Evolutionary conservation across 2,329 filamentous ascomycete genomes (phyloP).

Genomic region (Fusarium paranaense): DNA sequence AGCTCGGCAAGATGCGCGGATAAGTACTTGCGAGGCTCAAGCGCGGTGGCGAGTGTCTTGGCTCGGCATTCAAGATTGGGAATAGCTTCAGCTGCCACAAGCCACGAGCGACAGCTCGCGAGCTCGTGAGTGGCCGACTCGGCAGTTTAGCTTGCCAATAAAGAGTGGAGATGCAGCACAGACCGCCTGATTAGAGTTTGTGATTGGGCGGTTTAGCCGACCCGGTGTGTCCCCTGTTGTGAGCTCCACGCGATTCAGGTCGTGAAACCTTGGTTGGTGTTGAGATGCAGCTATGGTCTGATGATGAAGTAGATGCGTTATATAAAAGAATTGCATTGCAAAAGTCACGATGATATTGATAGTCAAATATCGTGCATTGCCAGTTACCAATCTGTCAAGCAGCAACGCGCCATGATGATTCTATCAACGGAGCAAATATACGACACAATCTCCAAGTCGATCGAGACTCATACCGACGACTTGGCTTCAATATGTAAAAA

Average conservation of each 20-base stretch:
- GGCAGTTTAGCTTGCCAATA: not conserved
- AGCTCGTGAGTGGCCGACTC: not conserved
- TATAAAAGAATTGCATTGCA: not conserved
- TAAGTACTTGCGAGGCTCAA: not conserved
- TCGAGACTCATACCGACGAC: constrained; percentile 21
- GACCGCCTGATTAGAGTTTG: not conserved
- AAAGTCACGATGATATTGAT: not conserved
- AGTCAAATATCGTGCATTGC: not conserved
- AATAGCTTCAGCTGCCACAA: not conserved
- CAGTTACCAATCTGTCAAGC: not conserved
- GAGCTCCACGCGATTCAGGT: not conserved
- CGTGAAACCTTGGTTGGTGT: not conserved
- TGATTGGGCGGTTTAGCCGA: not conserved
- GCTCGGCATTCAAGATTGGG: not conserved
- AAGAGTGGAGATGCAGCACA: not conserved
- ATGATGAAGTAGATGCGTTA: not conserved
- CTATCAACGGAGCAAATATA: constrained; percentile 5
- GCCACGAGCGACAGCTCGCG: not conserved
- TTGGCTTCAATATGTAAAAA: constrained; percentile 30
- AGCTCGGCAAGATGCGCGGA: not conserved
- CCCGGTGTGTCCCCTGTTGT: not conserved
- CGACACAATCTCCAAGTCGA: constrained; percentile 21
- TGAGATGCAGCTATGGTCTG: not conserved
- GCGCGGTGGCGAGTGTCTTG: not conserved
- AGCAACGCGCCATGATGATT: not conserved